Conservation (phyloP, 176 grass and related monocot genomes). For the Paspalum notatum region DNA sequence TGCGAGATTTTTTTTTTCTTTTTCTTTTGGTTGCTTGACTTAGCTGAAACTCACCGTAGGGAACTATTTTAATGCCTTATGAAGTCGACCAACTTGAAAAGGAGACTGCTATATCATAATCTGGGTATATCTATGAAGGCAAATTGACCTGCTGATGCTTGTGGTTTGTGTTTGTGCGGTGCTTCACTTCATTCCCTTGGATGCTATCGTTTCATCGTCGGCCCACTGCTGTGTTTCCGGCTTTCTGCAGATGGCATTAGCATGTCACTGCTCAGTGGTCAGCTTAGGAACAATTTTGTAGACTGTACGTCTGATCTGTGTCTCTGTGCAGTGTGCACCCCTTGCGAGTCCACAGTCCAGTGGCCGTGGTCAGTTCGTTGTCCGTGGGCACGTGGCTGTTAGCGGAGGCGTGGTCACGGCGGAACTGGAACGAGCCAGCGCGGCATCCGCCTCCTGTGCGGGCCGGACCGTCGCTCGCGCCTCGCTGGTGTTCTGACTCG, state of each 20-base stretch:
- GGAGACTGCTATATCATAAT: conserved; percentile 53
- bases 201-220: background rate
- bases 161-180: background rate
- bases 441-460: no score
- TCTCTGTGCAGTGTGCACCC: background rate
- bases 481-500: no score
- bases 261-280: no score
- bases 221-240: no score
- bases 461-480: no score
- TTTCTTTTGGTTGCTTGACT: conserved; percentile 53
- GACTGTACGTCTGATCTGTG: no score
- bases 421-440: no score
- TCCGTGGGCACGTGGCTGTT: no score
- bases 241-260: no score
- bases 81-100: conserved; percentile 46
- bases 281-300: no score
- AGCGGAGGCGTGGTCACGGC: no score
- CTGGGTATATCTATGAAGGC: conserved; percentile 48
- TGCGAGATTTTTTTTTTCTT: conserved; percentile 13
- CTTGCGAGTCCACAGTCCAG: background rate
- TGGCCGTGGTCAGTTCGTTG: background rate
- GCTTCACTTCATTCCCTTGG: no score
- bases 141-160: conserved; percentile 47
- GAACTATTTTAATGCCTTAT: conserved; percentile 53
- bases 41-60: conserved; percentile 55